Evolutionary conservation across 257 asterid species (phyloP).

Genomic region (Nicotiana sylvestris): DNA sequence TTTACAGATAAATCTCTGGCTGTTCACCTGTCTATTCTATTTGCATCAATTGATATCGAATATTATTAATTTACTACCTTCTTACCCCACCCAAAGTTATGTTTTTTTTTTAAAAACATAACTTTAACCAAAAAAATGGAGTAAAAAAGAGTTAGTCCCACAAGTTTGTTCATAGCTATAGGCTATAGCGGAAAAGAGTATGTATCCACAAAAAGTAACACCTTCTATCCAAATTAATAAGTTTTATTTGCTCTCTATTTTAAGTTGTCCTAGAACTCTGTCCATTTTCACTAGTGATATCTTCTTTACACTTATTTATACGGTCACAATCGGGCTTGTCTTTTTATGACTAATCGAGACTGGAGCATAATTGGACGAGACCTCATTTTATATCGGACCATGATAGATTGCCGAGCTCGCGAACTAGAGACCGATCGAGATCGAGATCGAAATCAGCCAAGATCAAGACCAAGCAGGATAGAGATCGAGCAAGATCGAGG

Average conservation of each 20-base stretch:
- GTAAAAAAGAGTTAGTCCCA: background rate
- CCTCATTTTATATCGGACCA: no score
- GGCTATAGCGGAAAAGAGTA: background rate
- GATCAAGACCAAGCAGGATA: no score
- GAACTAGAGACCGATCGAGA: no score
- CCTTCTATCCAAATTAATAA: background rate
- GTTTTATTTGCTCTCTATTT: background rate
- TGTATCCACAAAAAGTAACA: background rate
- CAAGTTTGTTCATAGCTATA: background rate
- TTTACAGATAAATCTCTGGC: background rate
- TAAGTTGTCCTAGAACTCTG: background rate
- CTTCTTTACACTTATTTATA: background rate
- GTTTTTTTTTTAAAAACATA: background rate
- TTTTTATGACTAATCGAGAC: no score
- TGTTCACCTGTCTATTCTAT: slow-evolving; percentile 7
- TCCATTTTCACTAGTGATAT: background rate
- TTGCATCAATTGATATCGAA: background rate
- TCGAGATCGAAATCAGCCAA: no score
- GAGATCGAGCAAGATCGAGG: no score
- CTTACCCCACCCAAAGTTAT: background rate
- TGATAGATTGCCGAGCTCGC: no score
- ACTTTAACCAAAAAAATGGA: background rate
- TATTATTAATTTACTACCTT: background rate
- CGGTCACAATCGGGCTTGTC: no score
- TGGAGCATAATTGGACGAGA: no score